Conservation (phyloP, 805 yeast genomes). For the Tetrapisispora fleetii region DNA sequence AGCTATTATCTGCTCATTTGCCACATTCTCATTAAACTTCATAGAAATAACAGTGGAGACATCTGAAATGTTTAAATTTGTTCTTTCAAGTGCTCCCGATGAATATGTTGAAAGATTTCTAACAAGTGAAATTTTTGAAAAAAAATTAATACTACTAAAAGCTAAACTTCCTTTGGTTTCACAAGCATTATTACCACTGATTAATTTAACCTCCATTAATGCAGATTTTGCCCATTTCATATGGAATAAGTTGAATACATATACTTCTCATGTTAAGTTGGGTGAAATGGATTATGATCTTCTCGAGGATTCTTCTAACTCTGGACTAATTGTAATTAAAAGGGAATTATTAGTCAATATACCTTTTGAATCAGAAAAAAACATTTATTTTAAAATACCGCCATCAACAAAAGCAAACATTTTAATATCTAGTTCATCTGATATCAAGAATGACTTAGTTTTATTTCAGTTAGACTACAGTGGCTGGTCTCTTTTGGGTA, state of each 20-base stretch:
- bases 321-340: slow-evolving; percentile 41
- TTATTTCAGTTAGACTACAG: slow-evolving; percentile 65
- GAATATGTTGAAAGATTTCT: slow-evolving; percentile 33
- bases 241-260: slow-evolving; percentile 48
- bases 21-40: slow-evolving; percentile 33
- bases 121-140: slow-evolving; percentile 27
- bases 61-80: slow-evolving; percentile 24
- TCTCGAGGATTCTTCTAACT: slow-evolving; percentile 25
- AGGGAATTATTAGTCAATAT: slow-evolving; percentile 43
- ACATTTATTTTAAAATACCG: slow-evolving; percentile 37
- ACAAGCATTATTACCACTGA: slow-evolving; percentile 45
- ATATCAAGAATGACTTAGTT: slow-evolving; percentile 28
- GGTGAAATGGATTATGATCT: slow-evolving; percentile 35
- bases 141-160: slow-evolving; percentile 36
- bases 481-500: slow-evolving; percentile 84
- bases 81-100: slow-evolving; percentile 27
- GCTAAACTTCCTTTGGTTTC: slow-evolving; percentile 63
- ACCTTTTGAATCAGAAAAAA: slow-evolving; percentile 42
- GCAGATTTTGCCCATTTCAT: slow-evolving; percentile 59
- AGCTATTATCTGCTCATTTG: slow-evolving; percentile 33
- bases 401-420: slow-evolving; percentile 63
- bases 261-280: slow-evolving; percentile 39
- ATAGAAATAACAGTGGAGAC: slow-evolving; percentile 36
- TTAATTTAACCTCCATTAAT: slow-evolving; percentile 52
- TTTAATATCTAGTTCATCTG: slow-evolving; percentile 22